Evolutionary conservation across 1,139 yeast species (phyloP).

Genomic region (Williopsis jadinii): DNA sequence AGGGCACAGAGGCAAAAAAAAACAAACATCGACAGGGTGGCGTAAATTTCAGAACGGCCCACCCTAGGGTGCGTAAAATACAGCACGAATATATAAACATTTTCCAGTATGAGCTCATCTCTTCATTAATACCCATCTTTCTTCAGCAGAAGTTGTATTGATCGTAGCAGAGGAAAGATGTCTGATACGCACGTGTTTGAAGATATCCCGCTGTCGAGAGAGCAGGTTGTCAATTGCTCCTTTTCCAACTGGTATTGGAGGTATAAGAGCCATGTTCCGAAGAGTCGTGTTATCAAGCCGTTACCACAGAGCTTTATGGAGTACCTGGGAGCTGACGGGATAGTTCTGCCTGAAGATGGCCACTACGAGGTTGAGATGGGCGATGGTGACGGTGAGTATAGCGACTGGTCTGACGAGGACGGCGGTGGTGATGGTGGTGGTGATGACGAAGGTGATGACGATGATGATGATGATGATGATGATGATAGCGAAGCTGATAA

Average conservation of each 20-base stretch:
- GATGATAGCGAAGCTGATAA: constrained; percentile 7
- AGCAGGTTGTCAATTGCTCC: constrained; percentile 58
- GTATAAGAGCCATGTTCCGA: constrained; percentile 44
- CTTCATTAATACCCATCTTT: no score
- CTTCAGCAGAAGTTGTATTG: no score
- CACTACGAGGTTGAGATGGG: constrained; percentile 32
- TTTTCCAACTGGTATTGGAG: constrained; percentile 67
- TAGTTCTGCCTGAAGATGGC: constrained; percentile 49
- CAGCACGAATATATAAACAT: no score
- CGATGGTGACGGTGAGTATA: constrained; percentile 56
- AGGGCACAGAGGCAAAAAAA: no score
- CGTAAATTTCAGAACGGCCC: no score
- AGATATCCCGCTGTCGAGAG: constrained; percentile 34
- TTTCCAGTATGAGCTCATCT: no score
- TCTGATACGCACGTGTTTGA: constrained; percentile 21
- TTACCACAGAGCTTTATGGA: constrained; percentile 61
- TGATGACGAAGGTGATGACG: constrained; percentile 9
- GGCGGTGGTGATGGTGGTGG: constrained; percentile 19
- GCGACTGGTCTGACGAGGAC: constrained; percentile 57
- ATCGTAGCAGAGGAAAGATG: constrained; percentile 1
- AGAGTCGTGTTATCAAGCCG: constrained; percentile 52
- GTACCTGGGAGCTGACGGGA: constrained; percentile 73
- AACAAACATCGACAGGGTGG: no score
- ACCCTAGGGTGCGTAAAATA: no score
- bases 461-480: constrained; percentile 10